Evolutionary conservation across 495 filamentous ascomycete species (phyloP).

Genomic region (Penicillium coprophilum): DNA sequence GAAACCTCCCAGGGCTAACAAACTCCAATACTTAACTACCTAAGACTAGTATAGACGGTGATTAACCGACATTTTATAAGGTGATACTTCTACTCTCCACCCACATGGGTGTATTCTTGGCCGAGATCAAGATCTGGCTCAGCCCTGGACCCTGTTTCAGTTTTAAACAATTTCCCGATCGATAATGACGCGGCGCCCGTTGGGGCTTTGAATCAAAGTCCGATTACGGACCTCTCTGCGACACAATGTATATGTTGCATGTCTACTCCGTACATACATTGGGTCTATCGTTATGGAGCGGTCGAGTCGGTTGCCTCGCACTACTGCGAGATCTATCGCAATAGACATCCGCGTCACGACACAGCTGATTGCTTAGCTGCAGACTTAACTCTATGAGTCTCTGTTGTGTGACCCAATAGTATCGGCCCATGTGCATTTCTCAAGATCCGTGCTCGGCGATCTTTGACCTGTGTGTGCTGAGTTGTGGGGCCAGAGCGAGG

Average conservation of each 20-base stretch:
- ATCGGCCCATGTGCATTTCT: background rate
- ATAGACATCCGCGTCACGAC: conserved; percentile 25
- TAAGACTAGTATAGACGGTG: background rate
- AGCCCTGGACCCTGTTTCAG: conserved; percentile 30
- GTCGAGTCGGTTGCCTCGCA: conserved; percentile 1
- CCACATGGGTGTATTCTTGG: background rate
- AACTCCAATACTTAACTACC: background rate
- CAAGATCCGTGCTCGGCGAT: conserved; percentile 22
- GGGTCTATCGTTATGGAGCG: background rate
- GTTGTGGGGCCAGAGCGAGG: conserved; percentile 19
- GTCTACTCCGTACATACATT: background rate
- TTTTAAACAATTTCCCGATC: conserved; percentile 17
- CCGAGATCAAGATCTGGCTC: conserved; percentile 19
- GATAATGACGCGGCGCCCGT: conserved; percentile 15
- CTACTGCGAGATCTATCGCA: conserved; percentile 23
- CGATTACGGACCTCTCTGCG: conserved; percentile 9
- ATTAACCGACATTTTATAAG: conserved; percentile 1
- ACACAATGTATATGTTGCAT: background rate
- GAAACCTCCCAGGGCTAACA: background rate
- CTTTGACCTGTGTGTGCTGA: conserved; percentile 17
- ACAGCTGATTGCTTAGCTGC: conserved; percentile 8
- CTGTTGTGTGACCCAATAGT: conserved; percentile 16
- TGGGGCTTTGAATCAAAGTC: conserved; percentile 13
- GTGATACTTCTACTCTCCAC: background rate
- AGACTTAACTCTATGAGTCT: conserved; percentile 16